Conservation (phyloP, 164 flowering plant genomes). For the Macadamia integrifolia region DNA sequence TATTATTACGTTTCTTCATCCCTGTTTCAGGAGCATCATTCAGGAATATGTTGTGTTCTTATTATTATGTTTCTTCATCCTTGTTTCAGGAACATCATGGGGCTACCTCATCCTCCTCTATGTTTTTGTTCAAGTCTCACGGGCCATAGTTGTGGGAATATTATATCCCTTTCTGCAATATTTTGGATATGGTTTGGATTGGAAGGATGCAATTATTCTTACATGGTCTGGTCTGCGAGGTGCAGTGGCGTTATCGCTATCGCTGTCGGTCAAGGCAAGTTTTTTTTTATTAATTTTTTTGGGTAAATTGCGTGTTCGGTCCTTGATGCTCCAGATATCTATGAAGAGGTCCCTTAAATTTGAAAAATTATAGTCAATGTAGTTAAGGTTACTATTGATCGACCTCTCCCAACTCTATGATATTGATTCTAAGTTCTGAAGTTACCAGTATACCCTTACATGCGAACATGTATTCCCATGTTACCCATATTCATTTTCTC, state of each 20-base stretch:
- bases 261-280: constrained; percentile 84
- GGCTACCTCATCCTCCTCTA: constrained; percentile 77
- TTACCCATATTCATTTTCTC: too few relatives aligned
- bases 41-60: not conserved
- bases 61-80: not conserved
- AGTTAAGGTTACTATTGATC: too few relatives aligned
- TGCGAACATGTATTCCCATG: too few relatives aligned
- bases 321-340: too few relatives aligned
- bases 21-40: constrained; percentile 52
- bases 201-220: constrained; percentile 86
- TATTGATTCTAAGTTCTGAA: too few relatives aligned
- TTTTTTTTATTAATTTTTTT: not conserved
- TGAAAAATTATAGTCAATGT: too few relatives aligned
- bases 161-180: constrained; percentile 58
- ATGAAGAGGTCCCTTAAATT: too few relatives aligned
- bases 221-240: constrained; percentile 94
- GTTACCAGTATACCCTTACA: too few relatives aligned
- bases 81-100: constrained; percentile 67
- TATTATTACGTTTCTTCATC: not conserved
- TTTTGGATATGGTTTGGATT: constrained; percentile 92
- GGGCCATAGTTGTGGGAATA: constrained; percentile 63
- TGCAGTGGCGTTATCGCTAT: constrained; percentile 85
- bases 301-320: too few relatives aligned
- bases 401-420: too few relatives aligned
- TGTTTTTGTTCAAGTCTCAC: constrained; percentile 63